Evolutionary conservation across 495 filamentous ascomycete species (phyloP), one percentile per base, ranked within the genome.

Genomic region (Parmelia sp.): DNA sequence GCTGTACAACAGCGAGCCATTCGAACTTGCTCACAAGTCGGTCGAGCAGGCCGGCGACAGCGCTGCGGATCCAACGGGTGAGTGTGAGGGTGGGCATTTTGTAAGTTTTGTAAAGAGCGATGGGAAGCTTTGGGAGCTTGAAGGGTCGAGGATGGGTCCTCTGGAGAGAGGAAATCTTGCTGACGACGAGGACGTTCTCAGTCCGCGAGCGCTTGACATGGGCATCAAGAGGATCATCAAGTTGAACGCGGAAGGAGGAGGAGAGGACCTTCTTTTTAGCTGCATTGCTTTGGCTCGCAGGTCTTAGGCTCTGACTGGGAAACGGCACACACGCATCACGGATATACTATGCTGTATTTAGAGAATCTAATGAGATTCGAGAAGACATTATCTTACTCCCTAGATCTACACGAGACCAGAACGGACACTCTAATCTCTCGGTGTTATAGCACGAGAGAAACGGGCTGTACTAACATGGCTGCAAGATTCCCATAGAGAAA

Each of bases 101-200:
- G 89, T 96, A 65, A 86, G 85, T 66, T 95, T 96, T 78, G 90
- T 92, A 12, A 90, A 88, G 78, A 74, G 70, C 25, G 82, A 86
- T 71, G 85, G 85, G 55, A 79, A 80, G 65, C 72, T 96, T 66
- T 96, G 92, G 86, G 91, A 96, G 81, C 76, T 96, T 63, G 90
- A 96, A 78, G 91, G 91, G 14, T 69, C 86, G 44, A 74, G 88
- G 71, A 90, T 87, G 77, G 86, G 89, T 15, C 86, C 88, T 56
- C 71, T 90, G 65, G 76, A 82, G 64, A 77, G 87, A 61, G 87
- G 86, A 0, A 31, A 59, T 29, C 65, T 90, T 65, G 78, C 25
- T 0, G 70, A 69, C 10, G 78, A 74, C 51, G 88, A 91, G 74
- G 88, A 90, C 79, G 84, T 88, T 65, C 73, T 91, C 63, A 86